Base-by-base conservation (phyloP, 2,329 filamentous ascomycete genomes). In the Calonectria crousiana region DNA sequence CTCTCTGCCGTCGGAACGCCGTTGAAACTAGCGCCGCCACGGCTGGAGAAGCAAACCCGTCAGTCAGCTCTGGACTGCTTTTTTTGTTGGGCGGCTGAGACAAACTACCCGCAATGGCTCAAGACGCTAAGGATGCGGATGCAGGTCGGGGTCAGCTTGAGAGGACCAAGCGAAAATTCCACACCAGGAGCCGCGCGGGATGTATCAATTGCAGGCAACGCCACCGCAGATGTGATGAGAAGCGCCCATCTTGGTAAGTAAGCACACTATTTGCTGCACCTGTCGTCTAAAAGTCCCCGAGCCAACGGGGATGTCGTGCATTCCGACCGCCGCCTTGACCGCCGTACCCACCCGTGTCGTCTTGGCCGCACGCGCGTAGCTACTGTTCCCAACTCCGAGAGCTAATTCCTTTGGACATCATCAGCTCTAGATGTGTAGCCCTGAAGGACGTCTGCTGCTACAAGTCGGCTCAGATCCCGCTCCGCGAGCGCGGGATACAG, bases 221-320 rank as follows among this genome's bases (percentile, higher is more conserved):
- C 11, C 56, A 62, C 16, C 56, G 56, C 18, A 34, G 56, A 20
- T 62, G 56, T 38, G 56, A 62, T 41, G 56, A 62, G 56, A 38
- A 41, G 14, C 56, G 56, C 56, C 56, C 56, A 41, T 62, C 56
- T 62, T 62, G 56, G 56, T 62, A 41, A 62, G 56, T 62, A 41
- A 62, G 56, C 34, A 14, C 14, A 38, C 23, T 41, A 41, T 41
- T 62, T 62, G 56, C 13, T 56, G 52, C 56, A 26, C 3, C 14
- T 62, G 16, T 62, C 34, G 34, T 62, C 56, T 62, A 38, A 28
- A 47, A 47, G 44, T 47, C 20, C 18, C 52, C 52, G 34, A 28
- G 16, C n/a, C 51, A 47, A 23, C 44, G 44, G 44, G 44, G 44
- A 47, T 47, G n/a, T 47, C 20, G 20, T 23, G 44, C 18, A 23